Base-by-base conservation (phyloP, 2,329 filamentous ascomycete genomes). In the Alternaria incomplexa region DNA sequence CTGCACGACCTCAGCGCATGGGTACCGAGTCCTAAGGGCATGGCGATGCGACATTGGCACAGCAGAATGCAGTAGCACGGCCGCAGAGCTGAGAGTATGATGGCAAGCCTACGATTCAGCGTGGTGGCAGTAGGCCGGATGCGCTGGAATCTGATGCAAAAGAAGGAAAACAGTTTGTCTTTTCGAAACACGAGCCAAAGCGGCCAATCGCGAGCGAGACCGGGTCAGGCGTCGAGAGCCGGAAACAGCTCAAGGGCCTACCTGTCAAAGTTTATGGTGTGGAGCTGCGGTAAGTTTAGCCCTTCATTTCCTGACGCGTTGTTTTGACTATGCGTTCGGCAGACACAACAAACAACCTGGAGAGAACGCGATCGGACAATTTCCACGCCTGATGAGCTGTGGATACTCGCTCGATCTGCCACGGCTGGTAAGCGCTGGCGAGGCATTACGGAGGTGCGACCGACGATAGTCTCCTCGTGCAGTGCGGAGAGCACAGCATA, bases 301-400 rank as follows among this genome's bases (percentile, higher is more conserved):
- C 67, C 66, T 74, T 76, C 75, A 78, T 79, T 77, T 79, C 74
- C 67, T 69, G 61, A 73, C 76, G 77, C 76, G 75, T 79, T 78
- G 76, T 80, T 79, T 76, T 66, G 64, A 58, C 65, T 64, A 64
- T 68, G 67, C 62, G 59, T 50, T 61, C 55, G 66, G 56, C 28
- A 65, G 61, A 67, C 70, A 73, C 59, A 74, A 74, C 69, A 75
- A 69, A 72, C 67, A 69, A 59, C 30, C 32, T 11, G 48, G 45
- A 26, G 32, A 32, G 53, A 30, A 8, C 26, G 36, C 36, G 51
- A 28, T 40, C 51, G 51, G 58, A 40, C 22, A 26, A 60, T 56
- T 47, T 28, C 15, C 44, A 28, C 15, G 26, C 46, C 48, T 46
- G 47, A 62, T 40, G 47, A 56, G 32, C 45, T 59, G 60, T 58